Percentiles rank a stretch among this genome's conserved stretches.
Evolutionary conservation across 176 grass and related monocot species (phyloP).

Genomic region (Dendrocalamus sinicus): DNA sequence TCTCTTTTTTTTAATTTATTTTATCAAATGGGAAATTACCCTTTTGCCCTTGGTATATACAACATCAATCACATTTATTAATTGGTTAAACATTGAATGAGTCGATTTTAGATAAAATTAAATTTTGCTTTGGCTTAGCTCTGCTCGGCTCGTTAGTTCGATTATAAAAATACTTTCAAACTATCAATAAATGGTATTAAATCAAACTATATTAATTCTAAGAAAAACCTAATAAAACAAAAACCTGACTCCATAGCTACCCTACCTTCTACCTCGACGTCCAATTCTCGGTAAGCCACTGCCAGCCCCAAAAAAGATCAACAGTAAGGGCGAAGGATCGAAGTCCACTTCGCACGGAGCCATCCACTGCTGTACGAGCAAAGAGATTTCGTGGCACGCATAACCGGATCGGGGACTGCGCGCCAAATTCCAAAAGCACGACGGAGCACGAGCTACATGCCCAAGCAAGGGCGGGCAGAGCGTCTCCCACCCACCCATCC

Average conservation of each 20-base stretch:
- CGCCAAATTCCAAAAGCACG: neutral
- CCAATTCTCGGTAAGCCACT: neutral
- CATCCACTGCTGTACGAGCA: neutral
- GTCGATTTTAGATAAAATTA: too few species aligned
- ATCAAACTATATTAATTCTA: accelerated
- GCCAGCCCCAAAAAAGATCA: neutral
- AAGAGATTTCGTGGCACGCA: neutral
- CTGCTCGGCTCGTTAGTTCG: too few species aligned
- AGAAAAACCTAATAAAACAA: too few species aligned
- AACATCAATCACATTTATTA: too few species aligned
- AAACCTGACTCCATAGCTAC: too few species aligned
- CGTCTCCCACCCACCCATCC: neutral
- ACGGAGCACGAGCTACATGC: neutral
- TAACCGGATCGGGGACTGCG: neutral
- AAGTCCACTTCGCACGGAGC: neutral
- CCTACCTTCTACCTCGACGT: neutral
- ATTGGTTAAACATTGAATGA: too few species aligned
- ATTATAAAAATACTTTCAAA: too few species aligned
- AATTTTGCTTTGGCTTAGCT: too few species aligned
- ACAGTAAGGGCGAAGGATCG: neutral
- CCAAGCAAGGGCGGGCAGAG: neutral
- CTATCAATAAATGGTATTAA: too few species aligned
- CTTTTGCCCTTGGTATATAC: too few species aligned
- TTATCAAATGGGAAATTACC: too few species aligned
- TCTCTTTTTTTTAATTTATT: too few species aligned